Evolutionary conservation across 192 early-diverging fungal species (phyloP).

Genomic region (Dissophora globulifera): DNA sequence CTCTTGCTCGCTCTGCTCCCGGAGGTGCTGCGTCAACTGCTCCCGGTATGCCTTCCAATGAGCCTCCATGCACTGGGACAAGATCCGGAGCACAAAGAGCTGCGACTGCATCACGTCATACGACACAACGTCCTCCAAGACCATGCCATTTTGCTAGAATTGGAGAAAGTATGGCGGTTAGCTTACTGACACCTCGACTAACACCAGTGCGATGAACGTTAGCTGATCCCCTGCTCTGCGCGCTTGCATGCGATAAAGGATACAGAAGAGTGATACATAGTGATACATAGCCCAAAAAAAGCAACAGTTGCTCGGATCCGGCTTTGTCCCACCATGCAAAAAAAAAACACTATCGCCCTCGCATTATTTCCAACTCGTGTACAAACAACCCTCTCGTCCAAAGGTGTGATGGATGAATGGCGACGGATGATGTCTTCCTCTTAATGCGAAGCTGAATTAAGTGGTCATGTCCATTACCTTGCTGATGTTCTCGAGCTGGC

Average conservation of each 20-base stretch:
- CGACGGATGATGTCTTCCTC: not conserved
- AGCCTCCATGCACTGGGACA: conserved; percentile 87
- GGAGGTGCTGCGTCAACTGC: conserved; percentile 39
- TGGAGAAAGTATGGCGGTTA: not conserved
- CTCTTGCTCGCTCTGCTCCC: conserved; percentile 42
- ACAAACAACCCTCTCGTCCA: too few relatives aligned
- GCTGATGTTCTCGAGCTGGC: conserved; percentile 78
- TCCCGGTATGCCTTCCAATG: conserved; percentile 83
- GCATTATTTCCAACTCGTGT: too few relatives aligned
- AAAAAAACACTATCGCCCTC: too few relatives aligned
- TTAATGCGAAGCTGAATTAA: not conserved
- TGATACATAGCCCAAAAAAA: not conserved
- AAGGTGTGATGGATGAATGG: not conserved
- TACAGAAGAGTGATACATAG: too few relatives aligned
- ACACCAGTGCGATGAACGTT: too few relatives aligned
- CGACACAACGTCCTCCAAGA: conserved; percentile 67
- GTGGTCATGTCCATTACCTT: conserved; percentile 51
- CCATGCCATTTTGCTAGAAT: conserved; percentile 51
- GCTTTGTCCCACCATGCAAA: too few relatives aligned
- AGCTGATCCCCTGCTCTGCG: too few relatives aligned
- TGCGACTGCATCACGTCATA: conserved; percentile 85
- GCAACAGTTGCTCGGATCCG: too few relatives aligned
- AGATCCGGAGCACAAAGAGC: conserved; percentile 82
- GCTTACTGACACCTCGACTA: too few relatives aligned
- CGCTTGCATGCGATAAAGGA: too few relatives aligned